phyloP scores from a whole-genome alignment of 2,329 filamentous ascomycete species.

The Periconia digitata region DNA sequence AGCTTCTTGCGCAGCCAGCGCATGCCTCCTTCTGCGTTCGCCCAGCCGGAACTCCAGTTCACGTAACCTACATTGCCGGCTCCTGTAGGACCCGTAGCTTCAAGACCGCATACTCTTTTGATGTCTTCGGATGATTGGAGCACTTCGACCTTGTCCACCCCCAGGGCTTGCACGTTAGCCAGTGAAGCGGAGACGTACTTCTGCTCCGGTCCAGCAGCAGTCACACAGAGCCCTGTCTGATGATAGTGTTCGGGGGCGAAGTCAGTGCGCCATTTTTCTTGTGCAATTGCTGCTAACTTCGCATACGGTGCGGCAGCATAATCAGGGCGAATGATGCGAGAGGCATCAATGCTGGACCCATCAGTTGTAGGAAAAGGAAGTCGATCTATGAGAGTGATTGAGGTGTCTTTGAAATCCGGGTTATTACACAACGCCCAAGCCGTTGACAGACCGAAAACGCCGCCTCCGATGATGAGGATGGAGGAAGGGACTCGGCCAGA shows the following conservation, averaged over 20 bases:
- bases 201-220: constrained; percentile 55
- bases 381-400: constrained; percentile 61
- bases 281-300: constrained; percentile 69
- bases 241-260: constrained; percentile 68
- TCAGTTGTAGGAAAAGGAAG: constrained; percentile 61
- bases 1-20: constrained; percentile 61
- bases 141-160: constrained; percentile 44
- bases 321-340: constrained; percentile 69
- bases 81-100: constrained; percentile 39
- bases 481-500: constrained; percentile 40
- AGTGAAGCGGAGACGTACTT: constrained; percentile 43
- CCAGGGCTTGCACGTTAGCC: constrained; percentile 36
- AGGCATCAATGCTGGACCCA: constrained; percentile 60
- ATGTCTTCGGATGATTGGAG: constrained; percentile 44
- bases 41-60: constrained; percentile 78
- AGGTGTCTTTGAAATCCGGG: constrained; percentile 51
- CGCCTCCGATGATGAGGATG: constrained; percentile 53
- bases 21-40: constrained; percentile 73
- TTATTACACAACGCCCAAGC: constrained; percentile 71
- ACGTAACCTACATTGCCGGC: constrained; percentile 68
- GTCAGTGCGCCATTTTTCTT: constrained; percentile 67
- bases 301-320: constrained; percentile 81
- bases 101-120: constrained; percentile 42
- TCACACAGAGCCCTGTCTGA: constrained; percentile 69
- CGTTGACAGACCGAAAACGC: constrained; percentile 62